Evolutionary conservation across 306 rosid genomes (phyloP).

Genomic region (Gynostemma pentaphyllum): DNA sequence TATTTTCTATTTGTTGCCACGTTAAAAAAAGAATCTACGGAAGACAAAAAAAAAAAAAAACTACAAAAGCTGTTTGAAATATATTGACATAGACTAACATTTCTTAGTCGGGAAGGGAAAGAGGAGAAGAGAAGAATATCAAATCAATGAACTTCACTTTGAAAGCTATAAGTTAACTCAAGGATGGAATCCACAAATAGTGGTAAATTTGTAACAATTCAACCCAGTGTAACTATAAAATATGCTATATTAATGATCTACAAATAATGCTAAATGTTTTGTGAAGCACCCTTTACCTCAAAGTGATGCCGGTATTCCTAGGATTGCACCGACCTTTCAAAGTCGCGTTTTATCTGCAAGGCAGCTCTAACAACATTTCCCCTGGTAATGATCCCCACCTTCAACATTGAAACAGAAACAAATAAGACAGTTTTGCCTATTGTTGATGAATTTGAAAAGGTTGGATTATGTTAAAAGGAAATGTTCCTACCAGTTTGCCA

Average conservation of each 20-base stretch:
- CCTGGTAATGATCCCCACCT: constrained; percentile 89
- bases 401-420: constrained; percentile 17
- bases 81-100: constrained; percentile 4
- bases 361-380: constrained; percentile 91
- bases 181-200: background rate
- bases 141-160: background rate
- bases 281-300: background rate
- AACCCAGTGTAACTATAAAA: background rate
- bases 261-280: background rate
- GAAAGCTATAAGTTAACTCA: background rate
- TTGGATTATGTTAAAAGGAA: background rate
- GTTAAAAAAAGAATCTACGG: too few relatives aligned
- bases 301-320: background rate
- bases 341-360: constrained; percentile 55
- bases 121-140: background rate
- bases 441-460: constrained; percentile 1
- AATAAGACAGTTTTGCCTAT: constrained; percentile 14
- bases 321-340: constrained; percentile 18
- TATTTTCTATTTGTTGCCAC: too few relatives aligned
- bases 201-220: background rate
- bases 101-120: background rate
- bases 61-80: too few relatives aligned
- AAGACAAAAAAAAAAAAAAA: too few relatives aligned
- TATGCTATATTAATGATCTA: background rate
- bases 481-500: constrained; percentile 64